Base-by-base conservation (phyloP, 2,329 filamentous ascomycete genomes). In the Phoma herbarum region DNA sequence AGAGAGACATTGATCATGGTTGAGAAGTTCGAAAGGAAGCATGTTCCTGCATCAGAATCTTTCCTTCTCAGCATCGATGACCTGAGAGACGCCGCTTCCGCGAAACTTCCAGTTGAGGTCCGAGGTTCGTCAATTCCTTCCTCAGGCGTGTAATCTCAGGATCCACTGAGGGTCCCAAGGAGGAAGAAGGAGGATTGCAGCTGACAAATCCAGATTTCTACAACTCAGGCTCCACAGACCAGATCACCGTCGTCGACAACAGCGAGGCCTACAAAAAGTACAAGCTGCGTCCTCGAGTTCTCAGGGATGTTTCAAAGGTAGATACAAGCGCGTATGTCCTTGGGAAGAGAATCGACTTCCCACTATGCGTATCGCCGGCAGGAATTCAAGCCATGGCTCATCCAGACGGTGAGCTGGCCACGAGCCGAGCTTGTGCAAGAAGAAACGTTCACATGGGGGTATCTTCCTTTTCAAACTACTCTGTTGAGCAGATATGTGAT, bases 211-310 rank as follows among this genome's bases (percentile, higher is more conserved):
- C 20, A 80, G 84, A 85, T 49, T 86, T 85, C 72, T 86, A 82
- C 70, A 86, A 86, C 66, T 84, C 82, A 59, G 84, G 84, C 6
- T 82, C 84, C 5, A 85, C 85, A 75, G 83, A 85, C 61, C 74
- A 84, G 28, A 25, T 47, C 44, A 48, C 51, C 20, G 9, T 54
- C 9, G 14, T 18, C 1, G 51, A 42, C 18, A 54, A 54, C 16
- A 41, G 25, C n/a, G 14, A 7, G 8, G 51, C 51, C 20, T 54
- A 42, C 20, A 28, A 23, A 2, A 54, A 54, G 22, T 54, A 54
- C 20, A 54, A 48, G 29, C 11, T 54, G 7, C 51, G 51, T 18
- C 43, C 51, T 14, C 51, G 44, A 4, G 43, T 54, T 5, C 51
- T 54, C 35, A n/a, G 51, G 20, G 43, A 54, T 42, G 51, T 54